Evolutionary conservation across 2,329 filamentous ascomycete species (phyloP).

Genomic region (Neonectria ditissima): DNA sequence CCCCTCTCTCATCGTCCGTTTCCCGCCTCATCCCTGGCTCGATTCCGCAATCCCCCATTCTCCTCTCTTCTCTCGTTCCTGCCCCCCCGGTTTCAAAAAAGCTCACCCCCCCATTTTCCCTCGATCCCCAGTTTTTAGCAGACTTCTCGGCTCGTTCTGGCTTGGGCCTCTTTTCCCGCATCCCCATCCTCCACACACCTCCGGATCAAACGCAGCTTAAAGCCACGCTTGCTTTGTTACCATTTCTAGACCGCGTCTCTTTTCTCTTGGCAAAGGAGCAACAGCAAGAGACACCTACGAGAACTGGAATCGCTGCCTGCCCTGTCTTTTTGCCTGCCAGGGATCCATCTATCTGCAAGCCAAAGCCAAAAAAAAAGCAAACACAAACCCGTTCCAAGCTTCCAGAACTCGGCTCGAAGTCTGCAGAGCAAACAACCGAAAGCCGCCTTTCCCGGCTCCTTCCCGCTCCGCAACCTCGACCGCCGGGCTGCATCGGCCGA

Average conservation of each 20-base stretch:
- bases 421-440: background rate
- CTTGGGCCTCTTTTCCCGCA: constrained; percentile 4
- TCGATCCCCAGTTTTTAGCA: constrained; percentile 3
- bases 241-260: background rate
- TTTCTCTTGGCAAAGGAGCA: background rate
- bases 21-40: constrained; percentile 13
- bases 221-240: background rate
- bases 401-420: background rate
- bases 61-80: too few species aligned
- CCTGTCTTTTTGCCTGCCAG: constrained; percentile 9
- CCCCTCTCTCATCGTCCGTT: constrained; percentile 17
- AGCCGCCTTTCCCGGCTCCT: constrained; percentile 32
- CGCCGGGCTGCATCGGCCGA: constrained; percentile 40
- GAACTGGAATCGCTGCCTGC: background rate
- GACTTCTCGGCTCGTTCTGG: constrained; percentile 4
- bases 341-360: background rate
- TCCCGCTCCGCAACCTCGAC: constrained; percentile 35
- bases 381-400: too few species aligned
- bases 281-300: background rate
- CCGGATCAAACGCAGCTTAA: background rate
- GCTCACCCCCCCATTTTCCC: background rate
- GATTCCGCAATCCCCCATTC: constrained; percentile 17
- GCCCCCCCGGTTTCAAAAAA: constrained; percentile 10
- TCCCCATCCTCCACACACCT: background rate
- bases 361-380: too few species aligned